A percentile compares a stretch with the other conserved stretches of the same genome.
Evolutionary conservation across 2,329 filamentous ascomycete species (phyloP).

Genomic region (Aspergillus arachidicola): DNA sequence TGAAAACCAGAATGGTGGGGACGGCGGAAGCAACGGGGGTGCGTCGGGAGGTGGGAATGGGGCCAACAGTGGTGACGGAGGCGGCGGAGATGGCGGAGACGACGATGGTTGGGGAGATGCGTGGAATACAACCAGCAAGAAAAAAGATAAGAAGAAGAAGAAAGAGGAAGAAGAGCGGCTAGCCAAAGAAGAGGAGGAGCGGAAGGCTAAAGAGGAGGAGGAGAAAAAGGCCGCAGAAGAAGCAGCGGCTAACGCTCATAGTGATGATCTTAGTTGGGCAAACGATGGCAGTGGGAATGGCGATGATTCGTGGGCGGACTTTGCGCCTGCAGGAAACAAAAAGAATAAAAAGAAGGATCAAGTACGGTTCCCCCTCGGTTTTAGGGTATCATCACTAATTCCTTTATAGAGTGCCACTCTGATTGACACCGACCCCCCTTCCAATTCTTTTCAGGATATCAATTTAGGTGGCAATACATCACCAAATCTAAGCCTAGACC

Average conservation of each 20-base stretch:
- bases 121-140: slow-evolving; percentile 41
- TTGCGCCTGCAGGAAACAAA: slow-evolving; percentile 52
- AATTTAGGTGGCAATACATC: slow-evolving; percentile 65
- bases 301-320: slow-evolving; percentile 57
- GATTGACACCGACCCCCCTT: slow-evolving; percentile 38
- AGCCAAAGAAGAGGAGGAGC: slow-evolving; percentile 29
- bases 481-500: slow-evolving; percentile 60
- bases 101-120: slow-evolving; percentile 41
- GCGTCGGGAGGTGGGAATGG: slow-evolving; percentile 35
- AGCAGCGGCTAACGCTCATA: slow-evolving; percentile 29
- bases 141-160: slow-evolving; percentile 38
- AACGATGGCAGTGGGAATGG: slow-evolving; percentile 46
- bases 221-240: slow-evolving; percentile 32
- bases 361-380: slow-evolving; percentile 37
- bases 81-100: slow-evolving; percentile 38
- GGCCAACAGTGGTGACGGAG: slow-evolving; percentile 37
- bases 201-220: slow-evolving; percentile 30
- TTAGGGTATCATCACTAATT: neutral
- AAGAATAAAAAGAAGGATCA: slow-evolving; percentile 63
- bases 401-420: slow-evolving; percentile 32
- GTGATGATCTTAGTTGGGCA: slow-evolving; percentile 47
- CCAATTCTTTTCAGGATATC: slow-evolving; percentile 68
- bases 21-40: slow-evolving; percentile 25
- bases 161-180: slow-evolving; percentile 32
- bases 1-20: slow-evolving; percentile 24